Conservation (phyloP, 2,329 filamentous ascomycete species). For the Apiospora pterosperma region DNA sequence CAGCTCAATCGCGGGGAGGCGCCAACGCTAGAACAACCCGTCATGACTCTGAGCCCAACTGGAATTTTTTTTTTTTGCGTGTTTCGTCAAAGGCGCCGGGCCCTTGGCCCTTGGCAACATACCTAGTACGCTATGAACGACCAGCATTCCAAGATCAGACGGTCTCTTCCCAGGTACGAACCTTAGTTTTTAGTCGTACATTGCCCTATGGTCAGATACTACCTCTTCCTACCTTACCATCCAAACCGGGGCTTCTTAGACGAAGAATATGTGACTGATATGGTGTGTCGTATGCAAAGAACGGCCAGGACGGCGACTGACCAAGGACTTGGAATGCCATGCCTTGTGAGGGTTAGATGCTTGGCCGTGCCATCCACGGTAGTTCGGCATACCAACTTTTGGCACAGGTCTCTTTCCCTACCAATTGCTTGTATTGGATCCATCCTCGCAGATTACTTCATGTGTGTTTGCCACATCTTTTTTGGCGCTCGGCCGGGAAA, state of each 20-base stretch:
- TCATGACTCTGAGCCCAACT: not conserved
- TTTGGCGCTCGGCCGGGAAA: not conserved
- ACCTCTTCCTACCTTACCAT: not conserved
- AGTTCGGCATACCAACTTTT: not conserved
- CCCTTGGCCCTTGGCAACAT: not conserved
- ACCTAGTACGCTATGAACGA: not conserved
- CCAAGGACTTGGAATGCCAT: not conserved
- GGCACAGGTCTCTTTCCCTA: not conserved
- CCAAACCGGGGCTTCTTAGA: not conserved
- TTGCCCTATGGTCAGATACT: too few relatives aligned
- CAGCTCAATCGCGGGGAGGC: slow-evolving; percentile 1
- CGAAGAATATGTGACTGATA: not conserved
- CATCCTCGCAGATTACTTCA: not conserved
- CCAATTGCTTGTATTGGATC: not conserved
- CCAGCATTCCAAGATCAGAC: not conserved
- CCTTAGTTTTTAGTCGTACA: not conserved
- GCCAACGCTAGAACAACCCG: not conserved
- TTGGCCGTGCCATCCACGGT: not conserved
- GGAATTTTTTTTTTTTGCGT: not conserved
- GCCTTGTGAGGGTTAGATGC: not conserved
- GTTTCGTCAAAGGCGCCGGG: not conserved
- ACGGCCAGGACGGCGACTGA: not conserved
- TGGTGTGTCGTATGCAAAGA: not conserved
- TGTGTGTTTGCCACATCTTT: not conserved
- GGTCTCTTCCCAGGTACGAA: not conserved